Evolutionary conservation across 805 yeast genomes (phyloP).

Genomic region (Cyberlindnera sargentensis): DNA sequence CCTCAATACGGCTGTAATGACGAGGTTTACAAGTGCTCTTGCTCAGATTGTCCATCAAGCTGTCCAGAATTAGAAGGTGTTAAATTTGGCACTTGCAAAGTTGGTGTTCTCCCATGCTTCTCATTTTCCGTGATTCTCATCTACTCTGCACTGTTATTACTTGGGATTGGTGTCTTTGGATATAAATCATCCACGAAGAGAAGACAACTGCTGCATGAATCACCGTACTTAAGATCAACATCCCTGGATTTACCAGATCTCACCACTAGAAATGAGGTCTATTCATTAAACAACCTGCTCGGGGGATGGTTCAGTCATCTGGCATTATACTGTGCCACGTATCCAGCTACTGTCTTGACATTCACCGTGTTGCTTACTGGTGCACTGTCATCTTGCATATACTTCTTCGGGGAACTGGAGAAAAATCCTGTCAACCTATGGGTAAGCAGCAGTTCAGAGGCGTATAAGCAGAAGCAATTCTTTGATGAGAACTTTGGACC

Average conservation of each 20-base stretch:
- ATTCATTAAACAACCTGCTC: constrained; percentile 40
- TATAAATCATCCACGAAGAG: constrained; percentile 18
- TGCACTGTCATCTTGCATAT: constrained; percentile 45
- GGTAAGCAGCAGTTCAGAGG: constrained; percentile 78
- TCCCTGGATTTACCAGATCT: constrained; percentile 14
- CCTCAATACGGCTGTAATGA: constrained; percentile 47
- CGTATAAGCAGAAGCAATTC: constrained; percentile 55
- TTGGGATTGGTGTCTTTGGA: constrained; percentile 19
- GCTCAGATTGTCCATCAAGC: constrained; percentile 78
- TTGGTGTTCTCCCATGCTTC: constrained; percentile 66
- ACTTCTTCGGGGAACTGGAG: constrained; percentile 51
- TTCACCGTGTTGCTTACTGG: constrained; percentile 34
- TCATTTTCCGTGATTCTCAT: constrained; percentile 53
- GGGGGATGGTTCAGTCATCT: constrained; percentile 41
- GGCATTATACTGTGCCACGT: constrained; percentile 54
- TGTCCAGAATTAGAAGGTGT: constrained; percentile 65
- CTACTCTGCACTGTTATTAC: constrained; percentile 32
- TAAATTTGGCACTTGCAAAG: constrained; percentile 37
- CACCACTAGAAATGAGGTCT: constrained; percentile 28
- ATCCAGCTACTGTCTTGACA: constrained; percentile 48
- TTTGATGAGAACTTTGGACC: constrained; percentile 86
- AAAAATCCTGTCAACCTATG: constrained; percentile 77
- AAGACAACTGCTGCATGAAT: constrained; percentile 36
- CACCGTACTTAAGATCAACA: constrained; percentile 27
- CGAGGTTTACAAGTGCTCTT: constrained; percentile 65